A percentile compares a stretch with the other conserved stretches of the same genome.
Conservation (phyloP, 148 eudicot species). For the Selenicereus undatus region DNA sequence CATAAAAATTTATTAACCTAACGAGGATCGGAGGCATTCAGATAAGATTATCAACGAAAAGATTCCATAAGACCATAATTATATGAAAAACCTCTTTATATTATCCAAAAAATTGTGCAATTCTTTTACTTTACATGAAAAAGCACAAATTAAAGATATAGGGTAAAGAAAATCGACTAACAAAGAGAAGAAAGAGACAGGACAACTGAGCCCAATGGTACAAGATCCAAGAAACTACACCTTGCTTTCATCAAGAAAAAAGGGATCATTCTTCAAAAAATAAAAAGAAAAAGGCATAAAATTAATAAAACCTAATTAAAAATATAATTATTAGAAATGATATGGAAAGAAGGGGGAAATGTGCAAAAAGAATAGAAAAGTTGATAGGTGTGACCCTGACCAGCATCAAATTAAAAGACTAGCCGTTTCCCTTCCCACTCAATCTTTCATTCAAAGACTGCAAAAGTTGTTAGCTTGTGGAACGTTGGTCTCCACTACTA, state of each 20-base stretch:
- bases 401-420: slow-evolving; percentile 25
- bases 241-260: slow-evolving; percentile 56
- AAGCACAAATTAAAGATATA: not conserved
- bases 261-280: slow-evolving; percentile 1
- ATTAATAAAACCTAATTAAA: not conserved
- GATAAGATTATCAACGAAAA: no score
- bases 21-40: no score
- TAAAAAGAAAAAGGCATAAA: not conserved
- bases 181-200: not conserved
- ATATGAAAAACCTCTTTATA: not conserved
- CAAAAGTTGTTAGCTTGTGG: slow-evolving; percentile 52
- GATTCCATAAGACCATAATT: no score
- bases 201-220: not conserved
- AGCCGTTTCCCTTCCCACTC: slow-evolving; percentile 32
- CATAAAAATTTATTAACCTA: not conserved
- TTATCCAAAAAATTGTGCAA: not conserved
- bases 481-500: slow-evolving; percentile 55
- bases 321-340: not conserved
- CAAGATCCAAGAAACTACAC: slow-evolving; percentile 59
- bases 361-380: slow-evolving; percentile 35
- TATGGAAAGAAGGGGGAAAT: slow-evolving; percentile 17
- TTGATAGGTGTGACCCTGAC: slow-evolving; percentile 34
- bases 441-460: slow-evolving; percentile 39
- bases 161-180: not conserved
- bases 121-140: not conserved